A percentile compares a stretch with the other conserved stretches of the same genome.
Evolutionary conservation across 495 filamentous ascomycete species (phyloP).

Genomic region (Penicillium longicatenatum): DNA sequence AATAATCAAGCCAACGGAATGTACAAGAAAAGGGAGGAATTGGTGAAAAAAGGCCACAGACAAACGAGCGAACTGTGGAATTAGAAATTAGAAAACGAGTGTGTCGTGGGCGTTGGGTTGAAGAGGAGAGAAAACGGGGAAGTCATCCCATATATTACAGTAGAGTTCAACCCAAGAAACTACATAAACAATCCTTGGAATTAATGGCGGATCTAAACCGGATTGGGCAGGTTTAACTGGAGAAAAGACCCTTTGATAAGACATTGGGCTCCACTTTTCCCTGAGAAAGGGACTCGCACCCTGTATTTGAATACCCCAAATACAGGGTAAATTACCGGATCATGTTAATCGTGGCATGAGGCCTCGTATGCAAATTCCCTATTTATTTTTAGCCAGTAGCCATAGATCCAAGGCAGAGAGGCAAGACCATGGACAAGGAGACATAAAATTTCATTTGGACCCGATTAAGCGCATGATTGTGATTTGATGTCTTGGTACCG

Average conservation of each 20-base stretch:
- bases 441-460: background rate
- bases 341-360: background rate
- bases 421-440: background rate
- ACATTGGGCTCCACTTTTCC: background rate
- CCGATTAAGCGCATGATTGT: background rate
- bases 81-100: constrained; percentile 16
- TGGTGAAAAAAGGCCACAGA: constrained; percentile 17
- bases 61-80: constrained; percentile 27
- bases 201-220: background rate
- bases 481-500: background rate
- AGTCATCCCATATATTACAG: background rate
- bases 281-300: background rate
- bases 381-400: background rate
- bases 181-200: background rate
- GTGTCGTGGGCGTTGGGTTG: constrained; percentile 7
- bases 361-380: background rate
- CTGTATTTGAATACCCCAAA: too few species aligned
- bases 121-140: background rate
- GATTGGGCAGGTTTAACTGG: background rate
- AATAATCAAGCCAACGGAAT: constrained; percentile 18
- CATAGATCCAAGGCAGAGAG: background rate
- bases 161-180: background rate
- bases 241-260: background rate
- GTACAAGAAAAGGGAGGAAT: constrained; percentile 14
- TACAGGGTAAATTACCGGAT: background rate